Percentiles rank a stretch among this genome's conserved stretches.
phyloP scores from a whole-genome alignment of 495 filamentous ascomycete genomes.

The Penicillium nucicola region DNA sequence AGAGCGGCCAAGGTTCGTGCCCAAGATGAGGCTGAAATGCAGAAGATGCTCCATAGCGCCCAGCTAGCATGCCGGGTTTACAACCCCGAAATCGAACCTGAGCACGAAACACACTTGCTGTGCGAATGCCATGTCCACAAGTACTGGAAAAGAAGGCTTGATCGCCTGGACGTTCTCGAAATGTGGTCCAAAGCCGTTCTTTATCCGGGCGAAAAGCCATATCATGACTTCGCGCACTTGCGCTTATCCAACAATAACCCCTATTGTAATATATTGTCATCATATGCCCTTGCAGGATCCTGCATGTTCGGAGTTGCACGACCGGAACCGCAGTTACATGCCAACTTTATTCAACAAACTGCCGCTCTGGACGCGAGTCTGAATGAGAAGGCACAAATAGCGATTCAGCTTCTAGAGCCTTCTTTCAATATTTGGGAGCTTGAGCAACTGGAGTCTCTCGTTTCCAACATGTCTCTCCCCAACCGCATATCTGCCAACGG shows the following conservation, averaged over 20 bases:
- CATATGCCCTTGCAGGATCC: conserved; percentile 14
- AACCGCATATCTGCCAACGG: conserved; percentile 5
- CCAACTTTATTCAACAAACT: conserved; percentile 26
- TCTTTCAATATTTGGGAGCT: conserved; percentile 37
- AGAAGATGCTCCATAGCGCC: conserved; percentile 32
- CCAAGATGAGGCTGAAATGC: conserved; percentile 45
- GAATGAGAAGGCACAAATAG: conserved; percentile 34
- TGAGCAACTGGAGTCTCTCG: conserved; percentile 14
- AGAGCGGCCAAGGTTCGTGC: conserved; percentile 33
- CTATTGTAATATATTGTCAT: conserved; percentile 26
- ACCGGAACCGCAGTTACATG: conserved; percentile 22
- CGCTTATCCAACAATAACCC: conserved; percentile 28
- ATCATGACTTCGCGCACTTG: conserved; percentile 30
- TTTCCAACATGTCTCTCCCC: conserved; percentile 20
- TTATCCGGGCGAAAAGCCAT: conserved; percentile 45
- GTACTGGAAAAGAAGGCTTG: conserved; percentile 29
- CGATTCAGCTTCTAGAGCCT: conserved; percentile 36
- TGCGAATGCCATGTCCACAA: conserved; percentile 33
- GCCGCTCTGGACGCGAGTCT: conserved; percentile 27
- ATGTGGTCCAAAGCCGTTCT: conserved; percentile 47
- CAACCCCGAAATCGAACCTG: conserved; percentile 48
- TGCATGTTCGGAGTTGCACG: conserved; percentile 9
- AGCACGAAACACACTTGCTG: conserved; percentile 34
- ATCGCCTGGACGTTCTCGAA: conserved; percentile 34
- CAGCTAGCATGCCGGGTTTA: conserved; percentile 35